phyloP scores from a whole-genome alignment of 169 alveolate genomes.

The Perkinsus olseni region DNA sequence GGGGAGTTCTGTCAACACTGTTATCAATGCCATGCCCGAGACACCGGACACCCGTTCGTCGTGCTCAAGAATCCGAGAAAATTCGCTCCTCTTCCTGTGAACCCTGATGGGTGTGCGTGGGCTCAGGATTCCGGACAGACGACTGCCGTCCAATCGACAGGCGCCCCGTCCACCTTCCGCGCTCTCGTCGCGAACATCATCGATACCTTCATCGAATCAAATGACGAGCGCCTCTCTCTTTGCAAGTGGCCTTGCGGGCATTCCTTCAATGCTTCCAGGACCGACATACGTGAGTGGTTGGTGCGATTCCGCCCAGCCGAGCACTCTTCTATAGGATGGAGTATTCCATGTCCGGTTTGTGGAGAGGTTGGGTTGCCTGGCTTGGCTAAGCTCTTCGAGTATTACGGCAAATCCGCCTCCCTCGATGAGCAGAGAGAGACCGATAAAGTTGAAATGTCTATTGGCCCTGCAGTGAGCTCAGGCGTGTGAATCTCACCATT shows the following conservation, averaged over 20 bases:
- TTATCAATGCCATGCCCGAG: neutral
- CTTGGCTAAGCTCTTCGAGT: neutral
- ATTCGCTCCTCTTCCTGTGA: neutral
- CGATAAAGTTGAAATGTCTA: neutral
- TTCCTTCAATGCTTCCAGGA: neutral
- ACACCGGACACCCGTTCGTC: neutral
- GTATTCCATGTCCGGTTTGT: neutral
- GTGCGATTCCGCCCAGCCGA: neutral
- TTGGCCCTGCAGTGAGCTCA: no score
- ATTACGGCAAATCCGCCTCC: neutral
- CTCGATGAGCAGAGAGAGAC: neutral
- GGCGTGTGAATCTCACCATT: no score
- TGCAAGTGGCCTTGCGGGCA: neutral
- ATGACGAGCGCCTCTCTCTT: neutral
- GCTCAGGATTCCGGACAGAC: no score
- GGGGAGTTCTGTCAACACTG: neutral
- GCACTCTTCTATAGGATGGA: neutral
- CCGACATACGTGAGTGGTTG: neutral
- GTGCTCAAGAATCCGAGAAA: neutral
- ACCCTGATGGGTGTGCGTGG: no score
- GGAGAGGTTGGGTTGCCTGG: neutral
- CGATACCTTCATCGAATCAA: neutral
- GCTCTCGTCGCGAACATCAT: neutral
- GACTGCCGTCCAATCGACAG: neutral
- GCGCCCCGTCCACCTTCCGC: neutral